phyloP scores from a whole-genome alignment of 192 early-diverging fungal species.

The Jimgerdemannia flammicorona region DNA sequence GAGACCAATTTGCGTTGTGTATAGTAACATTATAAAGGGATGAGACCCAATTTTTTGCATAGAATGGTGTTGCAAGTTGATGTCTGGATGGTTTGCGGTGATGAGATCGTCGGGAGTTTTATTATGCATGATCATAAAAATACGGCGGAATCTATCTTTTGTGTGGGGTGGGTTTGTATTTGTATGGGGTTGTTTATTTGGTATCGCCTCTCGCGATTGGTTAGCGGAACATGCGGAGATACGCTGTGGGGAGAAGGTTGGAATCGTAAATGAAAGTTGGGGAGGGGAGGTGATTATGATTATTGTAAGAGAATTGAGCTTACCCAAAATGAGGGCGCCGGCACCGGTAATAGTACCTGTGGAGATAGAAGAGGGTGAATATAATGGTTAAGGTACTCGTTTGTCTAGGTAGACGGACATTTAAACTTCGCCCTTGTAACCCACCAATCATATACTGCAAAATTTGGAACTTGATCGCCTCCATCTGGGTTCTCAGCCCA shows the following conservation, averaged over 20 bases:
- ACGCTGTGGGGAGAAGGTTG: background rate
- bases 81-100: no score
- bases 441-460: constrained; percentile 74
- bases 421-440: background rate
- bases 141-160: background rate
- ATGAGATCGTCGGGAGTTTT: background rate
- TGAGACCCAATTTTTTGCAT: no score
- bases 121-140: background rate
- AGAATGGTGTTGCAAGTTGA: no score
- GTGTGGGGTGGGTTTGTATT: background rate
- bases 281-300: background rate
- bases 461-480: constrained; percentile 83
- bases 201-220: background rate
- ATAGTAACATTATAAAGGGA: no score
- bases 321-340: constrained; percentile 69
- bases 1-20: no score
- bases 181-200: background rate
- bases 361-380: no score
- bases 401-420: background rate
- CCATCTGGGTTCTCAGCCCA: constrained; percentile 76
- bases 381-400: no score
- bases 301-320: background rate
- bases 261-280: background rate
- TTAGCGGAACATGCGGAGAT: background rate
- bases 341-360: constrained; percentile 75